Conservation (phyloP, 192 early-diverging fungal species). For the Funneliformis mosseae region DNA sequence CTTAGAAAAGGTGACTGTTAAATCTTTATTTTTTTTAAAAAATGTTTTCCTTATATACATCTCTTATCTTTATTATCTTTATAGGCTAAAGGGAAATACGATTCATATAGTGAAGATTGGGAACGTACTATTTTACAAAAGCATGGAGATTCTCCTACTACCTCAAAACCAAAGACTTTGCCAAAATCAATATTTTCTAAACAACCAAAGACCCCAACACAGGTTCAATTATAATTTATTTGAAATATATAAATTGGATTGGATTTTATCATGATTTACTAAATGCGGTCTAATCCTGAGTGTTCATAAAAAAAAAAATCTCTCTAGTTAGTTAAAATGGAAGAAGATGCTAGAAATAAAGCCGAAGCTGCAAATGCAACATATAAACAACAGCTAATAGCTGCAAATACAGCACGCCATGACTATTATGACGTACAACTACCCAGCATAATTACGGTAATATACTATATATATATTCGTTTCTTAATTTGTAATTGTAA, state of each 20-base stretch:
- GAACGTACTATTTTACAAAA: conserved; percentile 70
- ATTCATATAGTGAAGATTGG: conserved; percentile 81
- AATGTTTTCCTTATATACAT: not conserved
- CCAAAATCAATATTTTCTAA: conserved; percentile 52
- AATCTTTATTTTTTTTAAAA: not conserved
- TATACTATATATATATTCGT: not conserved
- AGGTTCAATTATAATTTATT: conserved; percentile 48
- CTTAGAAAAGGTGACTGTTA: conserved; percentile 75
- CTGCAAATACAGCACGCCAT: conserved; percentile 73
- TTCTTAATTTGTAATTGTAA: not conserved
- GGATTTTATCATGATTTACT: not conserved
- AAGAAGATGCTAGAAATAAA: conserved; percentile 87
- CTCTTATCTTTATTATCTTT: not conserved
- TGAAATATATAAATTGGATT: not conserved
- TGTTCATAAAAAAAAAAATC: conserved; percentile 10
- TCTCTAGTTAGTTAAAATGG: conserved; percentile 67
- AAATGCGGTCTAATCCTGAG: too few relatives aligned
- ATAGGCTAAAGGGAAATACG: conserved; percentile 78
- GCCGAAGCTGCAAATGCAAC: conserved; percentile 78
- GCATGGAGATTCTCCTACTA: conserved; percentile 43
- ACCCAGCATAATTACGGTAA: conserved; percentile 79
- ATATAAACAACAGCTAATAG: conserved; percentile 79
- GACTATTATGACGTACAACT: conserved; percentile 81
- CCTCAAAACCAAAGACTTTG: conserved; percentile 47
- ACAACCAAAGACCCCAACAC: conserved; percentile 57